Base-by-base conservation (phyloP, 331 rosid species). In the Dryas integrifolia region DNA sequence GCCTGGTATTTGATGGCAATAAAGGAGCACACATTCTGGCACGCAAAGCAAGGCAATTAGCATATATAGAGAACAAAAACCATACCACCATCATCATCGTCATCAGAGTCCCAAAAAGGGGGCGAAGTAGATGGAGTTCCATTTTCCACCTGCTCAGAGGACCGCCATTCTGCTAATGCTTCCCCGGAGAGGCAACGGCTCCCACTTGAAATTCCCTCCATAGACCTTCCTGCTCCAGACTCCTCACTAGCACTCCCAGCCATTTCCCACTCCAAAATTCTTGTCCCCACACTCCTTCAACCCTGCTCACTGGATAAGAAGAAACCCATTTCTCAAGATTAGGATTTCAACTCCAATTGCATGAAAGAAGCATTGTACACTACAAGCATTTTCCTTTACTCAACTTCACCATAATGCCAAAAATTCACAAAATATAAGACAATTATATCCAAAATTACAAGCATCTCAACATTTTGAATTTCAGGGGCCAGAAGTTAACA, bases 71-170 rank as follows among this genome's bases (percentile, higher is more conserved):
- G 14, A 26, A 53, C 50, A 70, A 41, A 63, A 67, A 63, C 49
- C 80, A 47, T 78, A 87, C 96, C 93, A 82, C 90, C 90, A 52
- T 90, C 98, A 2, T 93, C 91, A 0, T 88, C 98, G 0, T 93
- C 97, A 44, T 90, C 98, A 64, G 89, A 84, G 72, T 89, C 98
- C 98, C 98, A 93, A 58, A 85, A 91, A 45, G 97, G 90, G 11
- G 99, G 98, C 4, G 98, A 90, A 35, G 98, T 93, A 18, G 96
- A 93, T 5, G 98, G 83, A 48, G 80, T 90, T 73, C 96, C 98
- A 85, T 90, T 93, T 80, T 93, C 98, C 82, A 93, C 96, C 85
- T 93, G 98, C 79, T 93, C 98, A 30, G 94, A 89, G 74, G 90
- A 93, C 74, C 96, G 85, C 97, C 98, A 93, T 83, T 93, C 96